Base-by-base conservation (phyloP, 2,329 filamentous ascomycete species). In the Cordyceps farinosa region DNA sequence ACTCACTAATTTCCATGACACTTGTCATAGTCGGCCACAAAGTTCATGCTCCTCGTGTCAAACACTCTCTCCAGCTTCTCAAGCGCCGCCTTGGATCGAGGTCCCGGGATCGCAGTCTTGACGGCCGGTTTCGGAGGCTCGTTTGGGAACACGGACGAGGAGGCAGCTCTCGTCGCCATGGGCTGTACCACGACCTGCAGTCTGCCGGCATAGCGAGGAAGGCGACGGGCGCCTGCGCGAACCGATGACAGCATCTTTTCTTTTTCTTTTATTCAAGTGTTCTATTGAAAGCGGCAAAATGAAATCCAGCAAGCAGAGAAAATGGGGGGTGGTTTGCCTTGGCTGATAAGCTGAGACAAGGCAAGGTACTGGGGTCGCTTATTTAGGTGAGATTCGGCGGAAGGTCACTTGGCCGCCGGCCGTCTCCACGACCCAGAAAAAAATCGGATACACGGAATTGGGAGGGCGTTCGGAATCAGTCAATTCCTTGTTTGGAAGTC, bases 21-120 rank as follows among this genome's bases (percentile, higher is more conserved):
- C 77, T 87, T 85, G 67, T 83, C 81, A 77, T 91, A 94, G 76
- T 93, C 89, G 65, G 84, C 84, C 70, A 93, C 80, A 87, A 92
- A 90, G 80, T 95, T 96, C 79, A 94, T 78, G 77, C 89, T 92
- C 66, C 92, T 84, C 8, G 90, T 94, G 75, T 96, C 92, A 72
- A 95, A 96, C 64, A 96, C 90, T 72, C 87, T 81, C 77, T 90
- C 80, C 66, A 96, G 83, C 74, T 91, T 85, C 66, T 86, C 80
- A 66, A 90, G 87, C 55, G 85, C 83, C 69, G 86, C 83, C 79
- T 87, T 83, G 75, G 88, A 87, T 79, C 88, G 84, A 42, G 91
- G 91, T 0, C 92, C 92, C 0, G 92, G 92, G 64, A 96, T 90
- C 58, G 78, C 76, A 32, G 83, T 84, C 77, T 82, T 83, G 70